These are phyloP conservation scores for Singerocomus rubriflavus DNA, from an alignment of 1,284 basidiomycete genomes.

Conservation along the genomic window DNA sequence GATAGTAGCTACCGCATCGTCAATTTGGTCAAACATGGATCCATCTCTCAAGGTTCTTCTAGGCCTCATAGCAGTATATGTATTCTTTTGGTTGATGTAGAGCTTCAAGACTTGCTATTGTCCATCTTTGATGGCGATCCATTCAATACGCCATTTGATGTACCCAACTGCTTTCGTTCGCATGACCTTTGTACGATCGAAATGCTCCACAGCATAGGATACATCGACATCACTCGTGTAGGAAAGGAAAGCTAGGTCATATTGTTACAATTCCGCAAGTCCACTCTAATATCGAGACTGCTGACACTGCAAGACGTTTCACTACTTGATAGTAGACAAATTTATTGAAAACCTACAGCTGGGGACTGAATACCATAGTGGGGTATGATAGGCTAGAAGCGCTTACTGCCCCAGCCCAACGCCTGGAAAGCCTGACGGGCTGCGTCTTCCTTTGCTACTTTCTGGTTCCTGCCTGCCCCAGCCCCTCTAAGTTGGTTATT, in stretches of 20 bases:
- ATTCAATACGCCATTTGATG: background rate
- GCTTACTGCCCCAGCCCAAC: constrained; percentile 46
- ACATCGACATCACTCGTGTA: background rate
- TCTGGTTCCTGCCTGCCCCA: constrained; percentile 50
- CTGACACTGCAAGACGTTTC: background rate
- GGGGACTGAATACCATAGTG: constrained; percentile 2
- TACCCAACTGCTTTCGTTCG: background rate
- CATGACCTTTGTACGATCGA: background rate
- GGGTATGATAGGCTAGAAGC: background rate
- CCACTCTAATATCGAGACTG: constrained; percentile 1
- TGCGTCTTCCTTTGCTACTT: constrained; percentile 55
- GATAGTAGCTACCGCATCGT: constrained; percentile 31
- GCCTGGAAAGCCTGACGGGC: constrained; percentile 46
- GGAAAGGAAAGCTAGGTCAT: background rate
- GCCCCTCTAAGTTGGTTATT: constrained; percentile 41
- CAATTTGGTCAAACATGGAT: constrained; percentile 45
- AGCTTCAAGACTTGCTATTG: background rate
- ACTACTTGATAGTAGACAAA: background rate
- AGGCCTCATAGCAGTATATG: constrained; percentile 57
- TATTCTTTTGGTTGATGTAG: constrained; percentile 58
- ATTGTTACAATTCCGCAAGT: constrained; percentile 7
- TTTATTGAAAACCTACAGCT: constrained; percentile 19
- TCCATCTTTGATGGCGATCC: background rate
- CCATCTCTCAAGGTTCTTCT: constrained; percentile 65
- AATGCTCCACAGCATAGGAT: background rate